Base-by-base conservation (phyloP, 257 asterid species). In the Mitragyna speciosa region DNA sequence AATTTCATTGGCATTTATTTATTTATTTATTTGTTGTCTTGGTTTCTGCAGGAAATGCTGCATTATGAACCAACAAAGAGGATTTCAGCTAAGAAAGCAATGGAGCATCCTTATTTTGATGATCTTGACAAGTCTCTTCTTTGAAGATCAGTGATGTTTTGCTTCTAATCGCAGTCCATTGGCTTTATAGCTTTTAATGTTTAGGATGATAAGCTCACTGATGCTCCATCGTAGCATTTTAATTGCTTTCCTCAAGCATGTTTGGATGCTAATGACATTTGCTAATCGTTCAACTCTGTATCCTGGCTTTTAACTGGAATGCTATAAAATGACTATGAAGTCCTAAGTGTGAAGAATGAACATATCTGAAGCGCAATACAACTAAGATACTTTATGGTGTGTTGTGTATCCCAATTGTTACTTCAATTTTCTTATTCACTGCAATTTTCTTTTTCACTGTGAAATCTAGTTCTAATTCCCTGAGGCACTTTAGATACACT, bases 71-170 rank as follows among this genome's bases (percentile, higher is more conserved):
- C 99, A 75, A 78, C 97, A 26, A 90, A 84, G 83, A 89, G 99
- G 89, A 93, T 95, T 82, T 95, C 99, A 43, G 99, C 99, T 3
- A 95, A 95, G 94, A 92, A 89, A 85, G 99, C 99, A 28, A 89
- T 95, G 99, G 99, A 93, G 31, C 98, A 95, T 84, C 92, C 92
- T 59, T 95, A 93, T 66, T 95, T 95, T 28, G 93, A 92, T 78
- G 94, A 92, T 81, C 89, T 95, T 19, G 97, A 92, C 89, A 93
- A 95, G 76, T 48, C 82, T 5, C 20, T 0, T 4, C 82, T 82
- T 45, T 82, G 85, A 82, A 47, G 31, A 12, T 28, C 41, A 39
- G 28, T 70, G 72, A 79, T 31, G 70, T 71, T n/a, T 1, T 56
- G 66, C 73, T 10, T 48, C 58, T 28, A 22, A 65, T 68, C 69